A percentile compares a stretch with the other conserved stretches of the same genome.
Conservation (phyloP, 2,329 filamentous ascomycete genomes). For the Plenodomus tracheiphilus region DNA sequence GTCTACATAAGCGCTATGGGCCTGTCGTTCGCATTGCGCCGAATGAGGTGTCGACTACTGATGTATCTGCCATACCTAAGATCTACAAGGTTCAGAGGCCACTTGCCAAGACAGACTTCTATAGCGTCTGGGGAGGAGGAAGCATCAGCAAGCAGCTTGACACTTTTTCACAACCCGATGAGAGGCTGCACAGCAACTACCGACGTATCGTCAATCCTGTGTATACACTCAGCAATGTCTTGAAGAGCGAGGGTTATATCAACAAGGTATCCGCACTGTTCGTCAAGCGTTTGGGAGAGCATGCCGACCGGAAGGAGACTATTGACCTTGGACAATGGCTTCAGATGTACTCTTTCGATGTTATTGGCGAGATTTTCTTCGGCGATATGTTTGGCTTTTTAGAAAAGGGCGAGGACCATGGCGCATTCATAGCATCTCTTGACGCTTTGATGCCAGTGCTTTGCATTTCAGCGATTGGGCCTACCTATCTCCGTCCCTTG, state of each 20-base stretch:
- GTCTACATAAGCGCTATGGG: conserved; percentile 32
- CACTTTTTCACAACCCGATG: conserved; percentile 14
- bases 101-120: conserved; percentile 22
- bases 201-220: conserved; percentile 10
- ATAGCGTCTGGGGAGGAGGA: conserved; percentile 15
- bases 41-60: conserved; percentile 38
- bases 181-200: conserved; percentile 14
- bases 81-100: conserved; percentile 20
- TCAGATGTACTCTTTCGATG: conserved; percentile 34
- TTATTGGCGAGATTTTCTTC: conserved; percentile 20
- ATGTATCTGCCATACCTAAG: background rate
- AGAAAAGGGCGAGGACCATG: conserved; percentile 18
- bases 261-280: conserved; percentile 12
- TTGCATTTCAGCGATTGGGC: conserved; percentile 10
- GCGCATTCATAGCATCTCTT: conserved; percentile 25
- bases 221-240: conserved; percentile 14
- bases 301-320: conserved; percentile 11
- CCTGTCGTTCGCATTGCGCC: conserved; percentile 53
- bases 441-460: conserved; percentile 40
- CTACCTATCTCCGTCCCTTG: conserved; percentile 11
- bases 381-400: conserved; percentile 21
- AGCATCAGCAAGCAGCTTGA: conserved; percentile 11
- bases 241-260: conserved; percentile 19
- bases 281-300: conserved; percentile 16
- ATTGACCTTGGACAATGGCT: conserved; percentile 23